Percentiles rank a stretch among this genome's conserved stretches.
Conservation (phyloP, 208 protist species). For the Phytomonas sp. region DNA sequence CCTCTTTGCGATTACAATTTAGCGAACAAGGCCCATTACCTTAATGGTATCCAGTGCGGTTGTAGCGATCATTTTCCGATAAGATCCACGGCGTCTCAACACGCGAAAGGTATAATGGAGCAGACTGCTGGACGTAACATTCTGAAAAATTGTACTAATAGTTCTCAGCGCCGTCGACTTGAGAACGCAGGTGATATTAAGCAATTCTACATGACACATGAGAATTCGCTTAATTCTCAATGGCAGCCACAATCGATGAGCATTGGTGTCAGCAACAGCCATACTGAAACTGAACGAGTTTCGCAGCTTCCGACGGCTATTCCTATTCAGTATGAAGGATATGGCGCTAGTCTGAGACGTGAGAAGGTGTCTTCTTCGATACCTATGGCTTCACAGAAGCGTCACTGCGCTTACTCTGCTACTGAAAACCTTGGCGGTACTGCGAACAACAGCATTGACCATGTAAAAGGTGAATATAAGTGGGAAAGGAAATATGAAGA, state of each 20-base stretch:
- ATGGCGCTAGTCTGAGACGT: not conserved
- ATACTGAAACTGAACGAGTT: not conserved
- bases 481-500: not conserved
- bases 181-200: not conserved
- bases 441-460: not conserved
- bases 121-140: not conserved
- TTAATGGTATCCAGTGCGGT: not conserved
- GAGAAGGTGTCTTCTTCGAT: not conserved
- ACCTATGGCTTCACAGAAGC: slow-evolving; percentile 12
- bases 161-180: not conserved
- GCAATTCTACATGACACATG: not conserved
- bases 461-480: not conserved
- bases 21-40: slow-evolving; percentile 1
- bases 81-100: not conserved
- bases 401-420: slow-evolving; percentile 14
- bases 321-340: slow-evolving; percentile 9
- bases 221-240: not conserved
- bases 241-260: not conserved
- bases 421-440: slow-evolving; percentile 2
- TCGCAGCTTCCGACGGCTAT: slow-evolving; percentile 17
- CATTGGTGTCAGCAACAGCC: not conserved
- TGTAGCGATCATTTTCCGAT: not conserved
- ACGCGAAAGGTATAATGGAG: not conserved
- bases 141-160: not conserved
- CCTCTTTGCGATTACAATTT: not conserved